Base-by-base conservation (phyloP, 1,139 yeast species). In the Debaryomyces psychrophilus region DNA sequence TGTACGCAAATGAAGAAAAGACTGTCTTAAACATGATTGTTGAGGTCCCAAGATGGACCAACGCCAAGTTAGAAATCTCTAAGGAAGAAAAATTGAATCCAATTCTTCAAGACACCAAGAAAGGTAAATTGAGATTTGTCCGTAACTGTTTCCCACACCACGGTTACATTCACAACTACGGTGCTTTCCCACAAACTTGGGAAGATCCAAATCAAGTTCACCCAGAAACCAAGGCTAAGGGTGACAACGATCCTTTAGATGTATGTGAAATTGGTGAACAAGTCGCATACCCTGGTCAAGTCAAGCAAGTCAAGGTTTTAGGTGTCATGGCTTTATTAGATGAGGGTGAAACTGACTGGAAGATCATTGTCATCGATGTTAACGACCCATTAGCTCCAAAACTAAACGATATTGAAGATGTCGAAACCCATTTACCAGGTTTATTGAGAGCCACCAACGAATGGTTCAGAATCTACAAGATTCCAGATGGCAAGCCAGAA, bases 261-360 rank as follows among this genome's bases (percentile, higher is more conserved):
- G 95, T 93, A 46, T 87, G 97, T 69, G 99, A 93, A 67, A 90
- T 93, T 56, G 97, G 98, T 46, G 82, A 85, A 50, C 68, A 63
- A 52, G 76, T 80, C 61, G 83, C 92, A 37, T 74, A 81, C 53
- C 77, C 89, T 36, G 95, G 95, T 52, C 86, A 84, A 67, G 76
- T 87, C 56, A 85, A 83, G 73, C 86, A 80, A 64, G 97, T 90
- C 54, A 93, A 93, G 74, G 85, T 93, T 4, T 77, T 93, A 50
- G 99, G 99, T 45, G 89, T 92, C 50, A 78, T 93, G 79, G 98
- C 97, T 5, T 77, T 93, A 60, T 85, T 93, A 52, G 99, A 93
- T 63, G 98, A 92, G 68, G 98, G 97, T 55, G 99, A 93, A 72
- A 80, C 97, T 50, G 99, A 93, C 72, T 93, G 99, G 99, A 93